A percentile compares a stretch with the other conserved stretches of the same genome.
phyloP scores from a whole-genome alignment of 371 early-diverging fungal genomes.

The Phascolomyces articulosus region DNA sequence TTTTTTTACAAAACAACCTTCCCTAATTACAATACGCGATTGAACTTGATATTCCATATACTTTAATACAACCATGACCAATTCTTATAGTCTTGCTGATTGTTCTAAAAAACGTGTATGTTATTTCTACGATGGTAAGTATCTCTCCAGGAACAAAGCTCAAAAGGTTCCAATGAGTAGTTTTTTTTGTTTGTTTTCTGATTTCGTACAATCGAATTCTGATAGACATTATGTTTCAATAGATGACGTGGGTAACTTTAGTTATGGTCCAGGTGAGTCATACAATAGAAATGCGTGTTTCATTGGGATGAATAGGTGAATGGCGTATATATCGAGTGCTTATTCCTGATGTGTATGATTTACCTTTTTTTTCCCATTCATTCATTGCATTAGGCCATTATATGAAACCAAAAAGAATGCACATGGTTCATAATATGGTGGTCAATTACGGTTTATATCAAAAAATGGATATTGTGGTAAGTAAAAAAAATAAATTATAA shows the following conservation, averaged over 20 bases:
- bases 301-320: no score
- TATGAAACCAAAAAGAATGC: conserved; percentile 99
- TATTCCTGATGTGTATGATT: no score
- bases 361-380: no score
- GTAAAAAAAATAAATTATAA: conserved; percentile 10
- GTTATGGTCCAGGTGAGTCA: conserved; percentile 78
- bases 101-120: conserved; percentile 71
- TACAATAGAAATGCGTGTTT: no score
- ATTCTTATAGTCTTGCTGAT: conserved; percentile 50
- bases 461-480: conserved; percentile 89
- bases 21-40: no score
- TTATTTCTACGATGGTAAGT: conserved; percentile 78
- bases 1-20: conserved; percentile 5
- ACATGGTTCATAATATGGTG: conserved; percentile 98
- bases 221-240: no score
- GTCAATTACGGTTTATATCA: conserved; percentile 95
- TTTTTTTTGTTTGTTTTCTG: no score
- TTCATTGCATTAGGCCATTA: conserved; percentile 75
- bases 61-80: conserved; percentile 51
- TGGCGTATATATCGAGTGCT: no score
- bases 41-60: no score
- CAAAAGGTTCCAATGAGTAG: no score
- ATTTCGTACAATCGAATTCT: no score
- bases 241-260: conserved; percentile 89
- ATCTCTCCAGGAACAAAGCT: background rate